Base-by-base conservation (phyloP, 1,139 yeast species). In the Diutina siamensis region DNA sequence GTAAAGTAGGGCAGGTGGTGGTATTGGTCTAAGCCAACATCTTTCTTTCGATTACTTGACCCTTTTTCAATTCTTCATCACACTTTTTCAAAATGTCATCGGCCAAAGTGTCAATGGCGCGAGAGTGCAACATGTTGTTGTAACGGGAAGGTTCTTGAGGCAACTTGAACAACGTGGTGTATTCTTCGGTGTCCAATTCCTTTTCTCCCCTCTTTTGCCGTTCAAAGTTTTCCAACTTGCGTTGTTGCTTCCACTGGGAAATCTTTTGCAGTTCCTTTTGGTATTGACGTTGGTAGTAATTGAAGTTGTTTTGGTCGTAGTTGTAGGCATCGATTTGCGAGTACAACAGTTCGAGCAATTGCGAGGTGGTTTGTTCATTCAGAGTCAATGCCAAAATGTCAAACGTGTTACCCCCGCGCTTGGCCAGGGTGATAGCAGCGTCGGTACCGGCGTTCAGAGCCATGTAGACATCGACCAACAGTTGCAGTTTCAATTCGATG, bases 261-360 rank as follows among this genome's bases (percentile, higher is more conserved):
- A 84, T 74, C 67, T 81, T 83, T 49, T 78, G 65, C 60, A 72
- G 71, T 59, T 85, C 95, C 61, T 88, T 77, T 46, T 80, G 76
- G 52, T 78, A 69, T 57, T 78, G 82, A 67, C 94, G 79, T 66
- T 84, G 94, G 68, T 80, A 86, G 62, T 80, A 81, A 67, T 84
- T 84, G 70, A 83, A 81, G 64, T 82, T 84, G 55, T 83, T 82
- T 61, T 84, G 86, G 58, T 84, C 94, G 58, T 81, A 81, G 65
- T 82, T 82, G 67, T 79, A 80, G 44, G 83, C 80, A 61, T 87
- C 95, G 44, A 84, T 76, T 46, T 87, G 79, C 48, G 82, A 83
- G 57, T 81, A 75, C 55, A 87, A 71, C 44, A 77, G 76, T 59
- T 85, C 94, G 51, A 83, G 74, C 55, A 71, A 65, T 55, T 70